These are phyloP conservation scores for Penicillium dipodomyicola DNA, from an alignment of 495 filamentous ascomycete species.

Conservation along the genomic window DNA sequence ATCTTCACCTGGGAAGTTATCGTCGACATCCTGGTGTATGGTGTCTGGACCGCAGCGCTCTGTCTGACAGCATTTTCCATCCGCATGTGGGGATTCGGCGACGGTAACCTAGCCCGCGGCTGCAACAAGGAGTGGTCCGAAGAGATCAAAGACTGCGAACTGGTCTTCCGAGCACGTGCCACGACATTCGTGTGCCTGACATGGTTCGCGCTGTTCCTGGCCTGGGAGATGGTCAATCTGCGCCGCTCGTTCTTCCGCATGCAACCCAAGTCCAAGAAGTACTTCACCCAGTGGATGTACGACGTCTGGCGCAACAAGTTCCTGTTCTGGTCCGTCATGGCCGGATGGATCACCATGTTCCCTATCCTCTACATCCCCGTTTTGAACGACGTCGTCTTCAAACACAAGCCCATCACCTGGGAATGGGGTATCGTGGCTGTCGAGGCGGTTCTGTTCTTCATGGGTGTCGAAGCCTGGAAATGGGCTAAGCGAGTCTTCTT, in stretches of 20 bases:
- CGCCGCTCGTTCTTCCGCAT: slow-evolving; percentile 62
- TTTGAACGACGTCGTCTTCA: slow-evolving; percentile 63
- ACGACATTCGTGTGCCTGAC: slow-evolving; percentile 62
- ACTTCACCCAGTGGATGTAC: slow-evolving; percentile 50
- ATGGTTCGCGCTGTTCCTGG: slow-evolving; percentile 63
- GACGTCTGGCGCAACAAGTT: slow-evolving; percentile 68
- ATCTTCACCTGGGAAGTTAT: slow-evolving; percentile 61
- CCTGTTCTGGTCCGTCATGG: slow-evolving; percentile 63
- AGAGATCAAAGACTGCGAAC: slow-evolving; percentile 42
- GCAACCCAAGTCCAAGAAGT: slow-evolving; percentile 49
- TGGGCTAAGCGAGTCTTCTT: slow-evolving; percentile 52
- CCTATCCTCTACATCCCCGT: slow-evolving; percentile 66
- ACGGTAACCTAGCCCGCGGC: slow-evolving; percentile 52
- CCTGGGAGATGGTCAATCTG: slow-evolving; percentile 65
- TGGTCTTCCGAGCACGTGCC: slow-evolving; percentile 62
- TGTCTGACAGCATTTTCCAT: slow-evolving; percentile 57
- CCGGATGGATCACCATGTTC: slow-evolving; percentile 64
- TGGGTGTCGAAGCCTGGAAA: slow-evolving; percentile 63
- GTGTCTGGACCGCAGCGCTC: slow-evolving; percentile 57
- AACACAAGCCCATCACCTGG: slow-evolving; percentile 62
- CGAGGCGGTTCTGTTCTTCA: slow-evolving; percentile 54
- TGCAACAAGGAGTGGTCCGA: slow-evolving; percentile 54
- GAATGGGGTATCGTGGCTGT: slow-evolving; percentile 62
- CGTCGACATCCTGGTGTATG: slow-evolving; percentile 60
- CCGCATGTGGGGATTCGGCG: slow-evolving; percentile 56